Conservation (phyloP, 495 filamentous ascomycete genomes). For the Penicillium crystallinum region DNA sequence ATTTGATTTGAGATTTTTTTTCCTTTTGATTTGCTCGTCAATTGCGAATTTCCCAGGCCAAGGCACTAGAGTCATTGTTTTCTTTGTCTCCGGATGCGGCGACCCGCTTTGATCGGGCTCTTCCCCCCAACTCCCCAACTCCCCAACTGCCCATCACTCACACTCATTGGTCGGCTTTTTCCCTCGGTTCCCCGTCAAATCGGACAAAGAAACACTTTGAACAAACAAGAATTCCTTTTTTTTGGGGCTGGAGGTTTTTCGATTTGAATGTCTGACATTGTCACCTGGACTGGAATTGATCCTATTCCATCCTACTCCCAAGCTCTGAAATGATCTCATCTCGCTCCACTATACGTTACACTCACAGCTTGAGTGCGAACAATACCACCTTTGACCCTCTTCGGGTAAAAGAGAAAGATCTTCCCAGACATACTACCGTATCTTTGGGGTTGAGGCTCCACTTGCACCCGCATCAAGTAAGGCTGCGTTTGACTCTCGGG, state of each 20-base stretch:
- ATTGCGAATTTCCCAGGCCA: background rate
- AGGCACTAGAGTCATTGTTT: constrained; percentile 26
- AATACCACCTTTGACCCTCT: constrained; percentile 11
- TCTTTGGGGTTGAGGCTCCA: constrained; percentile 1
- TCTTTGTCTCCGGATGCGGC: constrained; percentile 44
- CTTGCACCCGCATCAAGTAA: constrained; percentile 7
- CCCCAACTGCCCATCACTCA: background rate
- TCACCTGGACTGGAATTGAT: background rate
- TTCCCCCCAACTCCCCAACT: too few relatives aligned
- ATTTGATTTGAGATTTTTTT: too few relatives aligned
- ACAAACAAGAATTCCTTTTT: background rate
- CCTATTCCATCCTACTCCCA: background rate
- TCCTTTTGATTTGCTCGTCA: too few relatives aligned
- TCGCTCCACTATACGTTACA: constrained; percentile 6
- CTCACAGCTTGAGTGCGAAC: constrained; percentile 3
- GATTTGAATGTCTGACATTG: background rate
- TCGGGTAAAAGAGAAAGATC: background rate
- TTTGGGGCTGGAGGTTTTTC: background rate
- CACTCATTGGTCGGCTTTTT: background rate
- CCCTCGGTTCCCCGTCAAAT: constrained; percentile 3
- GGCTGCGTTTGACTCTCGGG: constrained; percentile 8
- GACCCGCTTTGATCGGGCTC: constrained; percentile 20
- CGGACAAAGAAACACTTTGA: background rate
- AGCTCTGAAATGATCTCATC: constrained; percentile 15
- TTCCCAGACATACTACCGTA: constrained; percentile 18